Evolutionary conservation across 208 protist genomes (phyloP).

Genomic region (Wallacemonas sp.): DNA sequence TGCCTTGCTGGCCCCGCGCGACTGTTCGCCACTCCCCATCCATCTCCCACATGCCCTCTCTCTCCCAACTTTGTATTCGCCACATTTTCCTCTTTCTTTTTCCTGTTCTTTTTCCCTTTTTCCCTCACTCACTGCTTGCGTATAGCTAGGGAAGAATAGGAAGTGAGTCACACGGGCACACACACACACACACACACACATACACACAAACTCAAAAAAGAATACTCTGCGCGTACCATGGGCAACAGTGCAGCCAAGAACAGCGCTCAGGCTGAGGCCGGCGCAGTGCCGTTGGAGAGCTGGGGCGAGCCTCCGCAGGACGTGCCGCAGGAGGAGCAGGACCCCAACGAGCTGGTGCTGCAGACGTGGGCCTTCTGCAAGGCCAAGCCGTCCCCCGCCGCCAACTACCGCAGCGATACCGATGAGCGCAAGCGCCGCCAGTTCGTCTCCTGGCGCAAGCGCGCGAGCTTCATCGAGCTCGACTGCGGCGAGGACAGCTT

Average conservation of each 20-base stretch:
- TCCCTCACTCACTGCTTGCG: constrained; percentile 12
- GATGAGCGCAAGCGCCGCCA: constrained; percentile 78
- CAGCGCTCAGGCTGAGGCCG: constrained; percentile 23
- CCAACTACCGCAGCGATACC: constrained; percentile 81
- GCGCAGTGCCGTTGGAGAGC: constrained; percentile 23
- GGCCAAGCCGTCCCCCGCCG: constrained; percentile 70
- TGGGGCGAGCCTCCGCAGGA: constrained; percentile 82
- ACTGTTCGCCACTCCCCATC: too few species aligned
- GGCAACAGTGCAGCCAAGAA: constrained; percentile 33
- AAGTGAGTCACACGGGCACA: too few species aligned
- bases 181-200: too few species aligned
- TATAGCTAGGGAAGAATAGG: too few species aligned
- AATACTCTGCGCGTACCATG: constrained; percentile 25
- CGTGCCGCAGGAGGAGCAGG: constrained; percentile 63
- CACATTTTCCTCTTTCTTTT: neutral
- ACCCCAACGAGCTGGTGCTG: constrained; percentile 86
- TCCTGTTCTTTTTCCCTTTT: neutral
- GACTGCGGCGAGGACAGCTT: constrained; percentile 95
- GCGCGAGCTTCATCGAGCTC: constrained; percentile 88
- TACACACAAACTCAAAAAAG: neutral
- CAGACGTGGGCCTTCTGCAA: constrained; percentile 93
- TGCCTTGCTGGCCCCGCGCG: too few species aligned
- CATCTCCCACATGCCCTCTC: too few species aligned
- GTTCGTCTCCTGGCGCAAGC: constrained; percentile 80
- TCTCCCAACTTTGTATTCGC: too few species aligned